phyloP scores from a whole-genome alignment of 2,329 filamentous ascomycete species.

The Neobulgaria alba region DNA sequence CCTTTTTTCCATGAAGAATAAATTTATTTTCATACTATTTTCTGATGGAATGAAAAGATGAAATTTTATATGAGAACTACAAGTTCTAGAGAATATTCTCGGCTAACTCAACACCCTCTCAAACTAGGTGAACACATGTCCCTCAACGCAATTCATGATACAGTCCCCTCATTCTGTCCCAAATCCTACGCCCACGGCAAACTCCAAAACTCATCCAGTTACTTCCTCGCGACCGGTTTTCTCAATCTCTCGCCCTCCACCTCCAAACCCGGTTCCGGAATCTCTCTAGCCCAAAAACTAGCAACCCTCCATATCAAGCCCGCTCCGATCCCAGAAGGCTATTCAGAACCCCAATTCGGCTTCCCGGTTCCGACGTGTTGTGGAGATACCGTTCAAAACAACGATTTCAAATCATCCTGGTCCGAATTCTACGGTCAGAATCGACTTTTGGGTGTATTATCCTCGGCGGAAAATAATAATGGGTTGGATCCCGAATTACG shows the following conservation, averaged over 20 bases:
- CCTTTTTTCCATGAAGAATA: too few relatives aligned
- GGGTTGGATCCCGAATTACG: constrained; percentile 55
- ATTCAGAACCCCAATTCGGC: constrained; percentile 60
- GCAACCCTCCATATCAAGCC: constrained; percentile 70
- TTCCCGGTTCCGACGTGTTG: constrained; percentile 83
- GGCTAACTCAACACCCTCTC: too few relatives aligned
- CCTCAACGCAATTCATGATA: constrained; percentile 68
- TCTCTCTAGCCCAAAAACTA: constrained; percentile 65
- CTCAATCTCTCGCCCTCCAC: constrained; percentile 48
- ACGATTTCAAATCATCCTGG: constrained; percentile 66
- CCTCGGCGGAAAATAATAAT: constrained; percentile 47
- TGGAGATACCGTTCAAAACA: constrained; percentile 75
- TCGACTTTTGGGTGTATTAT: constrained; percentile 58
- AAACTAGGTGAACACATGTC: constrained; percentile 80
- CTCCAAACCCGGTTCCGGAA: constrained; percentile 32
- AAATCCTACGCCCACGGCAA: constrained; percentile 63
- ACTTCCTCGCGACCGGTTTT: constrained; percentile 69
- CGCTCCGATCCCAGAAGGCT: constrained; percentile 54
- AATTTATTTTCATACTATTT: too few relatives aligned
- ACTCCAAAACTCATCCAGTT: constrained; percentile 13
- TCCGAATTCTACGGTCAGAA: constrained; percentile 77
- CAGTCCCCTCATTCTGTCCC: constrained; percentile 69
- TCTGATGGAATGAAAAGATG: too few relatives aligned
- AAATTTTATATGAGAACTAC: too few relatives aligned
- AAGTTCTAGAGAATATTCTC: too few relatives aligned